Conservation (phyloP, 805 yeast genomes). For the Pichia phayaonensis region DNA sequence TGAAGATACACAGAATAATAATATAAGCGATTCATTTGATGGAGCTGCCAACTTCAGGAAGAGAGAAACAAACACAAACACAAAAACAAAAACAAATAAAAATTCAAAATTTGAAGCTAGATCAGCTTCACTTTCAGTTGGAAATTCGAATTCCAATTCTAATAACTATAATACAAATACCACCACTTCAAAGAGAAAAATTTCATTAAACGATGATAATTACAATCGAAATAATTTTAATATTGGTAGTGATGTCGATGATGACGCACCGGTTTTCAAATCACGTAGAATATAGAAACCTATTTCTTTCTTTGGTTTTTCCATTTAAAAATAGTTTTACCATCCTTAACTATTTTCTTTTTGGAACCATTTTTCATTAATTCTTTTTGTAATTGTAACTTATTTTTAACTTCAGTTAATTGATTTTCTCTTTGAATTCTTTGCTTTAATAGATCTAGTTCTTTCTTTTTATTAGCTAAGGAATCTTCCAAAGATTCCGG, state of each 20-base stretch:
- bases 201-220: not conserved
- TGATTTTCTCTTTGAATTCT: slow-evolving; percentile 65
- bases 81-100: too few species aligned
- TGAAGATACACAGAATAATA: slow-evolving; percentile 6
- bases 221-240: not conserved
- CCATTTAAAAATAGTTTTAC: slow-evolving; percentile 76
- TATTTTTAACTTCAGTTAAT: slow-evolving; percentile 57
- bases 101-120: not conserved
- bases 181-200: not conserved
- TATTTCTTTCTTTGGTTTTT: slow-evolving; percentile 62
- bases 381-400: slow-evolving; percentile 74
- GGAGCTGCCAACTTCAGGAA: not conserved
- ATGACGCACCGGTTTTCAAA: slow-evolving; percentile 25
- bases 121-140: not conserved
- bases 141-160: not conserved
- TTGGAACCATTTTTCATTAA: slow-evolving; percentile 87
- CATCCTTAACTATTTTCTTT: slow-evolving; percentile 63
- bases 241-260: slow-evolving; percentile 16
- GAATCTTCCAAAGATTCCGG: slow-evolving; percentile 18
- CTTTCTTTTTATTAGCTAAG: slow-evolving; percentile 40
- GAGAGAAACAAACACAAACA: too few species aligned
- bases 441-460: slow-evolving; percentile 50
- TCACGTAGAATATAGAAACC: slow-evolving; percentile 17
- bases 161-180: not conserved
- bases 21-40: not conserved